These are phyloP conservation scores for Coelastrella sp. DNA, from an alignment of 139 green algal genomes.

Conservation along the genomic window DNA sequence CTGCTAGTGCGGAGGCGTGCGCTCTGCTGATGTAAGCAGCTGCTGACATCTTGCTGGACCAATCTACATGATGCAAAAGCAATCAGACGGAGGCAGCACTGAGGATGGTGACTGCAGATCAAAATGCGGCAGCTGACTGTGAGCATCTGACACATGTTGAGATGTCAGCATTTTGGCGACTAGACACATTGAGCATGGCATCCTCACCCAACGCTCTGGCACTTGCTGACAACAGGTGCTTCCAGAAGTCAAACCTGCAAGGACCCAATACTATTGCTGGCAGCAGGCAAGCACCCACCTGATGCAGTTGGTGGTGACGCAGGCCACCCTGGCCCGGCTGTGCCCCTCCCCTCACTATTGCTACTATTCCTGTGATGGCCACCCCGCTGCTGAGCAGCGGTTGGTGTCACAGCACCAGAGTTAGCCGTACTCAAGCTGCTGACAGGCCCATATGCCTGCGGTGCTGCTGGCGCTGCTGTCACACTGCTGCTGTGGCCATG, in stretches of 20 bases:
- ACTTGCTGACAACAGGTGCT: too few species aligned
- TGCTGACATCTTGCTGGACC: conserved; percentile 32
- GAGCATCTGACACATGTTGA: too few species aligned
- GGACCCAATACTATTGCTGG: neutral
- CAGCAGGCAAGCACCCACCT: conserved; percentile 1
- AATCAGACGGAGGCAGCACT: neutral
- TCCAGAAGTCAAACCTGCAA: too few species aligned
- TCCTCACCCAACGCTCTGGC: too few species aligned
- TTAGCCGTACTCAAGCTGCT: neutral
- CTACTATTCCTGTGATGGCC: conserved; percentile 9
- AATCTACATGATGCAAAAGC: neutral
- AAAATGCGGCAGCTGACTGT: neutral
- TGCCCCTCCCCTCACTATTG: neutral
- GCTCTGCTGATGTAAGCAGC: conserved; percentile 47
- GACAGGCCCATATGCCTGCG: neutral
- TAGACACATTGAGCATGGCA: too few species aligned
- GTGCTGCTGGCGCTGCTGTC: neutral
- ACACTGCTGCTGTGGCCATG: neutral
- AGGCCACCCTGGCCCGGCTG: neutral
- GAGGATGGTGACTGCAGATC: neutral
- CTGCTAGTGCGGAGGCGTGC: conserved; percentile 42
- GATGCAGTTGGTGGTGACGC: neutral
- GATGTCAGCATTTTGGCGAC: too few species aligned
- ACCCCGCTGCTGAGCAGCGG: neutral
- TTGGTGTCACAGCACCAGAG: neutral